Base-by-base conservation (phyloP, 768 basidiomycete genomes). In the Pulveroboletus sp. region DNA sequence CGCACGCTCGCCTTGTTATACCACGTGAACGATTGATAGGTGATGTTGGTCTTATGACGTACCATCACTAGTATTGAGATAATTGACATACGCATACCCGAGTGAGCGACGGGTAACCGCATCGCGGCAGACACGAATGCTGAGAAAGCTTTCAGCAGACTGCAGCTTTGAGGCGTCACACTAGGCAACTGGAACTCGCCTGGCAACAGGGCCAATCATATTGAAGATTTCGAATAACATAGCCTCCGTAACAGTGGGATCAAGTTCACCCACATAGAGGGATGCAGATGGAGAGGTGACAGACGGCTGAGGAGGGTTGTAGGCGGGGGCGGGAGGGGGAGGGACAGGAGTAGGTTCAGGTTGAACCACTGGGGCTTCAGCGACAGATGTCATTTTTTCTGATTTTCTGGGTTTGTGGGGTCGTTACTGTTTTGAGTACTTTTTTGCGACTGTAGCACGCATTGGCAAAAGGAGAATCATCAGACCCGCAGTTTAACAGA, bases 141-240 rank as follows among this genome's bases (percentile, higher is more conserved):
- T 93, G 54, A 32, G 56, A 28, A 27, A 42, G 15, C 21, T 21
- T 24, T 48, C 37, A 47, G 12, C 0, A 0, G 15, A 27, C 14
- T 5, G 42, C 14, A 43, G 41, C 42, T 33, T 17, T 42, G 4
- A 11, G 11, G 6, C 1, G 33, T 42, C 0, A 4, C 46, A 51
- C 43, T 10, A 27, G 38, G 39, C 31, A 43, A 14, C 8, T 26
- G 33, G 44, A 31, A 71, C 85, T 56, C 57, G 91, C 93, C 92
- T 94, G 39, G 93, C 93, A 57, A 99, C 96, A 43, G 95, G 96
- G 46, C 96, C 96, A 72, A 98, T 93, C 91, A 98, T 95, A 71
- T 96, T 96, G 80, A 99, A 99, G 70, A 99, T 98, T 78, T 99
- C 96, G 68, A 98, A 99, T 47, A 99, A 82, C 93, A 97, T 97